Conservation (phyloP, 306 rosid genomes). For the Prunus mira region DNA sequence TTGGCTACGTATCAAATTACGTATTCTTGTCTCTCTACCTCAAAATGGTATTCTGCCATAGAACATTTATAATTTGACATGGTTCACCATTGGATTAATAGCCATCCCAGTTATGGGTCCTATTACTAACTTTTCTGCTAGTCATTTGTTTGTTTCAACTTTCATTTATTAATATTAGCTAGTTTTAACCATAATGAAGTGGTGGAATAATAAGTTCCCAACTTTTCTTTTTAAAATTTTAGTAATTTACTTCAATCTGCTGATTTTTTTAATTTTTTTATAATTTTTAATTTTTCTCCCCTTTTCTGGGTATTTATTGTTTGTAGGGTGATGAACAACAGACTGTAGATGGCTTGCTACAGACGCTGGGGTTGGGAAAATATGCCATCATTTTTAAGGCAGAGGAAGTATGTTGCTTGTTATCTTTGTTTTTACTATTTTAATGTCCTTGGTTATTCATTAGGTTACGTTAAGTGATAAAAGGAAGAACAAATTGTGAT, state of each 20-base stretch:
- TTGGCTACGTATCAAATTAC: neutral
- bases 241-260: neutral
- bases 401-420: slow-evolving; percentile 76
- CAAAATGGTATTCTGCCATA: neutral
- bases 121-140: neutral
- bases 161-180: neutral
- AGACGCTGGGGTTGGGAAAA: slow-evolving; percentile 75
- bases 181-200: neutral
- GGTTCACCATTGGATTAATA: neutral
- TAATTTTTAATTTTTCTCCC: neutral
- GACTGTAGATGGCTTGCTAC: slow-evolving; percentile 79
- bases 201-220: too few species aligned
- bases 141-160: neutral
- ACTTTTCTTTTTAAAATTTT: neutral
- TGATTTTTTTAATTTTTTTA: neutral
- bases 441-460: neutral
- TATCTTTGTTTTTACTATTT: slow-evolving; percentile 7
- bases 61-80: neutral
- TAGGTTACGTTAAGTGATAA: neutral
- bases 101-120: neutral
- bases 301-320: slow-evolving; percentile 12
- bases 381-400: slow-evolving; percentile 82
- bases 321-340: slow-evolving; percentile 66
- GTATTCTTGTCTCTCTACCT: neutral
- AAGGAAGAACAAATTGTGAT: neutral